Evolutionary conservation across 805 yeast species (phyloP).

Genomic region (Wickerhamomyces pijperi): DNA sequence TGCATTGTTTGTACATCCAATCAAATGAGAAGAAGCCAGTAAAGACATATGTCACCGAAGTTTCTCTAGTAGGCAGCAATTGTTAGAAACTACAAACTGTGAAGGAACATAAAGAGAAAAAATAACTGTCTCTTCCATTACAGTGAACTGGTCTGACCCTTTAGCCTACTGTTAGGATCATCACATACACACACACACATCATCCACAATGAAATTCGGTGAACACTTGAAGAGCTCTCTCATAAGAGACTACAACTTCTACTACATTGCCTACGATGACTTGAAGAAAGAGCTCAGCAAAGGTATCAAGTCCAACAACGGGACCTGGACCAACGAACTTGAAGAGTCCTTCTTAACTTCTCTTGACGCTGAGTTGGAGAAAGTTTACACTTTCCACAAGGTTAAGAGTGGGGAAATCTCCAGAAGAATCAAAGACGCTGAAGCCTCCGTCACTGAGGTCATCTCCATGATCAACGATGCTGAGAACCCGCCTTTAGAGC

Average conservation of each 20-base stretch:
- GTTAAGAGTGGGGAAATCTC: conserved; percentile 79
- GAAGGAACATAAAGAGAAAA: too few relatives aligned
- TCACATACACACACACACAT: too few relatives aligned
- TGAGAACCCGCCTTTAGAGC: conserved; percentile 41
- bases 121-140: too few relatives aligned
- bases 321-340: conserved; percentile 60
- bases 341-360: conserved; percentile 72
- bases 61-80: too few relatives aligned
- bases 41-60: too few relatives aligned
- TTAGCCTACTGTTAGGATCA: too few relatives aligned
- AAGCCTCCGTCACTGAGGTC: conserved; percentile 56
- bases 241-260: conserved; percentile 82
- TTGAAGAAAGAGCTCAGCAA: conserved; percentile 72
- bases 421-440: conserved; percentile 77
- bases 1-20: too few relatives aligned
- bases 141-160: too few relatives aligned
- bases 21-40: too few relatives aligned
- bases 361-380: conserved; percentile 79
- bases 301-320: conserved; percentile 44
- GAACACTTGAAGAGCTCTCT: conserved; percentile 84
- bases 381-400: conserved; percentile 83
- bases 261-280: conserved; percentile 87
- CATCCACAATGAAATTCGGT: conserved; percentile 88
- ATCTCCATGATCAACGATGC: conserved; percentile 40
- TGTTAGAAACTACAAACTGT: too few relatives aligned